phyloP scores from a whole-genome alignment of 73 alveolate species.

The Breviolum minutum region DNA sequence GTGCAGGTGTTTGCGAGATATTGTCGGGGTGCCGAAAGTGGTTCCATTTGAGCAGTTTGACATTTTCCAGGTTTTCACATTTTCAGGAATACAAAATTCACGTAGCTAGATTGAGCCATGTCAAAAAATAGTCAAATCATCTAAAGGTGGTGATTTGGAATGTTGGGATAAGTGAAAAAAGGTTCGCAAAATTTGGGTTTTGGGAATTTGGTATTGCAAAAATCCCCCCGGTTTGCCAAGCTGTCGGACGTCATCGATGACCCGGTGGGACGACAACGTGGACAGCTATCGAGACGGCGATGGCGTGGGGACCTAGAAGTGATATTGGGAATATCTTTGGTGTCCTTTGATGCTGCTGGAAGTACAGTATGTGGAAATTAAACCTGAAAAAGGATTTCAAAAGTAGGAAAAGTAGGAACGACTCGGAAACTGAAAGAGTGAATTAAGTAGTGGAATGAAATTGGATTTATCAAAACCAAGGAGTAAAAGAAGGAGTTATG shows the following conservation, averaged over 20 bases:
- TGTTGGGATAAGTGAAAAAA: background rate
- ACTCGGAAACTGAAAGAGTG: background rate
- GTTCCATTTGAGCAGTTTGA: too few species aligned
- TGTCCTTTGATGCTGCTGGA: background rate
- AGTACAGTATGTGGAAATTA: background rate
- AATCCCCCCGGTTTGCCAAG: background rate
- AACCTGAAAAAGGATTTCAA: background rate
- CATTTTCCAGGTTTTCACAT: too few species aligned
- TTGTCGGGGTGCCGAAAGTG: background rate
- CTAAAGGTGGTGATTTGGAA: background rate
- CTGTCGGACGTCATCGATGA: slow-evolving; percentile 73
- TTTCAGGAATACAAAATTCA: too few species aligned
- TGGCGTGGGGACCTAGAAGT: background rate
- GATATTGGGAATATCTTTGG: background rate
- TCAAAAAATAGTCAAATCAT: too few species aligned
- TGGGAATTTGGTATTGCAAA: background rate
- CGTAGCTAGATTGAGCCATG: too few species aligned
- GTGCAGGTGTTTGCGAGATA: slow-evolving; percentile 14
- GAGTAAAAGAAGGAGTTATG: too few species aligned
- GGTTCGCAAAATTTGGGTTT: too few species aligned
- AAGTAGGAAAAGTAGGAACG: too few species aligned
- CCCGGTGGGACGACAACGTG: slow-evolving; percentile 4
- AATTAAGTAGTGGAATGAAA: too few species aligned
- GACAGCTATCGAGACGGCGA: slow-evolving; percentile 44
- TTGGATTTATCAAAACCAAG: too few species aligned